These are phyloP conservation scores for Aspergillus biplanus DNA, from an alignment of 495 filamentous ascomycete genomes.

Conservation along the genomic window DNA sequence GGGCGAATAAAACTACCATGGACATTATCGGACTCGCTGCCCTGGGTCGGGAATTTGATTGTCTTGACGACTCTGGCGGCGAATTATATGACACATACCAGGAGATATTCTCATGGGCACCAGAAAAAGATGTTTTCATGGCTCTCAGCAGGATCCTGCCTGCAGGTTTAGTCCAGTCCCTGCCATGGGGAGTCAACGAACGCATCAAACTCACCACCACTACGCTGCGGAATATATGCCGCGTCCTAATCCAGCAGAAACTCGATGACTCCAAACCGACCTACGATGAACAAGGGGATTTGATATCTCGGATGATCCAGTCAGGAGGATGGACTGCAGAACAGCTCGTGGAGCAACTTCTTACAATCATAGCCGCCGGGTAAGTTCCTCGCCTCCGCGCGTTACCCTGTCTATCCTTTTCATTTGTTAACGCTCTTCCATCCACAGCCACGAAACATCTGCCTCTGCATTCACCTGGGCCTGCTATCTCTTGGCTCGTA, in stretches of 20 bases:
- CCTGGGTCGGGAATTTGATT: not conserved
- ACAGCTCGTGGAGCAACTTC: slow-evolving; percentile 1
- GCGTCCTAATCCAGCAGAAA: not conserved
- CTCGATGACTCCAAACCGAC: not conserved
- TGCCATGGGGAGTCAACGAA: slow-evolving; percentile 2
- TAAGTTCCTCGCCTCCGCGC: not conserved
- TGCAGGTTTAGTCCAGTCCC: not conserved
- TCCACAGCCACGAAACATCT: slow-evolving; percentile 3
- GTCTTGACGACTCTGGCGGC: not conserved
- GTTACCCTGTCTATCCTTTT: not conserved
- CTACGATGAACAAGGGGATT: not conserved
- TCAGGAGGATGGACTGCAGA: not conserved
- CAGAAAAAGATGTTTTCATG: slow-evolving; percentile 11
- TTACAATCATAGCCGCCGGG: slow-evolving; percentile 4
- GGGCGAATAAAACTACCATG: slow-evolving; percentile 3
- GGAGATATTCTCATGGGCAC: slow-evolving; percentile 7
- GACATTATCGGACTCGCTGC: slow-evolving; percentile 13
- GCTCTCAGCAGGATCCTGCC: not conserved
- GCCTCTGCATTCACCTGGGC: slow-evolving; percentile 7
- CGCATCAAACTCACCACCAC: not conserved
- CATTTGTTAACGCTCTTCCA: not conserved
- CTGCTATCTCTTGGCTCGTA: not conserved
- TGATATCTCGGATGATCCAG: not conserved
- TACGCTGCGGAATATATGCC: not conserved
- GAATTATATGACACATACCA: slow-evolving; percentile 1